Evolutionary conservation across 345 rosid species (phyloP).

Genomic region (Murraya paniculata): DNA sequence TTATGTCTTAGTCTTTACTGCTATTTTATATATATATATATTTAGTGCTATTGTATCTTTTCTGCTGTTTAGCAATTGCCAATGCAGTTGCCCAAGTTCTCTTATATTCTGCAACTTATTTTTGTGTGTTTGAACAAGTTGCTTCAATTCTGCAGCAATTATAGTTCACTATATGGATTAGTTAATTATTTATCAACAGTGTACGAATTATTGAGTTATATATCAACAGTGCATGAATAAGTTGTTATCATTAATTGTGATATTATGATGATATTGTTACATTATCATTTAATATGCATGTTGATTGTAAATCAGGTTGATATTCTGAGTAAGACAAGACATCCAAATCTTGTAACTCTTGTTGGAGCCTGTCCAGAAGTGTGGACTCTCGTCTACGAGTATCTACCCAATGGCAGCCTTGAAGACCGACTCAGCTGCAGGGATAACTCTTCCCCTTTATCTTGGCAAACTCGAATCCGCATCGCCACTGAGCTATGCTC

Average conservation of each 20-base stretch:
- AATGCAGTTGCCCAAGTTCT: not conserved
- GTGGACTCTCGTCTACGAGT: slow-evolving; percentile 79
- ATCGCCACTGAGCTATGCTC: slow-evolving; percentile 83
- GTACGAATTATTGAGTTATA: not conserved
- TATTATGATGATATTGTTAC: not conserved
- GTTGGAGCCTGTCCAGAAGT: slow-evolving; percentile 91
- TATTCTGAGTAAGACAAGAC: slow-evolving; percentile 78
- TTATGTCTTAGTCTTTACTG: not conserved
- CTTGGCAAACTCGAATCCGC: slow-evolving; percentile 85
- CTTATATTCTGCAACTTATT: not conserved
- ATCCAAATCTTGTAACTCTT: slow-evolving; percentile 82
- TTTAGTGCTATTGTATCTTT: not conserved
- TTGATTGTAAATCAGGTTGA: slow-evolving; percentile 54
- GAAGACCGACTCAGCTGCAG: slow-evolving; percentile 83
- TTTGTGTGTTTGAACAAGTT: not conserved
- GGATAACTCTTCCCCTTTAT: slow-evolving; percentile 73
- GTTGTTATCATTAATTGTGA: not conserved
- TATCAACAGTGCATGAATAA: not conserved
- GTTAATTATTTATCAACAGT: not conserved
- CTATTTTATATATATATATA: not conserved
- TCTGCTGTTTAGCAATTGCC: not conserved
- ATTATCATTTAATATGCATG: slow-evolving; percentile 12
- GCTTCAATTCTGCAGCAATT: not conserved
- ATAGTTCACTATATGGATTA: not conserved
- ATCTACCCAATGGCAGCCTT: slow-evolving; percentile 86